These are phyloP conservation scores for Macroventuria anomochaeta DNA, from an alignment of 2,329 filamentous ascomycete genomes.

Conservation along the genomic window DNA sequence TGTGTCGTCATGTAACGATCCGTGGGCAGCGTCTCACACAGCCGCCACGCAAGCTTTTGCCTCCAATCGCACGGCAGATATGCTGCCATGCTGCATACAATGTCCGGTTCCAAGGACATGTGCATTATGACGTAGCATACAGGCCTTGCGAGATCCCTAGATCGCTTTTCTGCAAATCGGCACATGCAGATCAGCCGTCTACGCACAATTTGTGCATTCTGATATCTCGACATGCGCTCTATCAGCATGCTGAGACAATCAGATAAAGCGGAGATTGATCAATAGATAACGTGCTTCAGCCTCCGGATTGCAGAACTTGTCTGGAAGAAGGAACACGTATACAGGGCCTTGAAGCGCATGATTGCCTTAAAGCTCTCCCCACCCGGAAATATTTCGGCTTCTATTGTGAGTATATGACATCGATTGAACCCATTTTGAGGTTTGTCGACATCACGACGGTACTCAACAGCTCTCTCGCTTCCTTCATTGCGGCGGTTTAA, in stretches of 20 bases:
- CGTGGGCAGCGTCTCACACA: not conserved
- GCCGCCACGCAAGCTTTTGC: not conserved
- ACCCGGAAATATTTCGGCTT: not conserved
- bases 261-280: slow-evolving; percentile 2
- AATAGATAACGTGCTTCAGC: slow-evolving; percentile 23
- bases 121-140: not conserved
- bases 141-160: not conserved
- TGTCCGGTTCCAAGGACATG: not conserved
- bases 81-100: not conserved
- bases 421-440: too few relatives aligned
- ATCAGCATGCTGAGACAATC: slow-evolving; percentile 16
- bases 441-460: not conserved
- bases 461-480: slow-evolving; percentile 30
- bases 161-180: not conserved
- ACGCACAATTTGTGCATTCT: not conserved
- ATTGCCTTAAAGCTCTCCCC: slow-evolving; percentile 1
- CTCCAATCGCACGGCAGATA: not conserved
- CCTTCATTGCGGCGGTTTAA: slow-evolving; percentile 61
- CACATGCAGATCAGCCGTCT: not conserved
- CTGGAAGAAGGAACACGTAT: slow-evolving; percentile 14
- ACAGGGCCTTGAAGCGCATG: slow-evolving; percentile 9
- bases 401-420: not conserved
- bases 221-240: not conserved
- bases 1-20: slow-evolving; percentile 25
- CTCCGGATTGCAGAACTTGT: slow-evolving; percentile 16